phyloP scores from a whole-genome alignment of 1,139 yeast species.

The Torulaspora pretoriensis region DNA sequence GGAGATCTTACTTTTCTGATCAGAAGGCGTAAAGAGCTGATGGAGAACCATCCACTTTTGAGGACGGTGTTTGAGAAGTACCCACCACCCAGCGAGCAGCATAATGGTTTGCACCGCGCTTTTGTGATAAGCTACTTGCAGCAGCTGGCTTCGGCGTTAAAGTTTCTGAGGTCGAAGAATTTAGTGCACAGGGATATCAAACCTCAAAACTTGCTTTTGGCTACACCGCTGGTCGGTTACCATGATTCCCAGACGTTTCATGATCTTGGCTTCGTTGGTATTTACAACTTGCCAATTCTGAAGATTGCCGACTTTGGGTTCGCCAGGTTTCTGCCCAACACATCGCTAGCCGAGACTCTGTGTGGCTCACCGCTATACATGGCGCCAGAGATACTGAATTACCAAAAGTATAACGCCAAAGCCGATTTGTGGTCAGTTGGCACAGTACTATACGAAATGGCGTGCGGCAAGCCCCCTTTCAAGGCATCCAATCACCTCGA shows the following conservation, averaged over 20 bases:
- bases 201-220: constrained; percentile 83
- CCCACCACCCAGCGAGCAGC: constrained; percentile 69
- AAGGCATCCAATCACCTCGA: constrained; percentile 91
- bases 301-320: constrained; percentile 97
- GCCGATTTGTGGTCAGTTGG: constrained; percentile 99
- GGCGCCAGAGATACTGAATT: constrained; percentile 96
- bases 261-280: constrained; percentile 58
- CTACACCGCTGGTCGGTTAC: constrained; percentile 58
- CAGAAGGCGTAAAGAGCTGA: constrained; percentile 66
- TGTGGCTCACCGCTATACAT: constrained; percentile 97
- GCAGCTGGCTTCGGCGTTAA: constrained; percentile 79
- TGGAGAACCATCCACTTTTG: constrained; percentile 73
- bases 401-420: constrained; percentile 93
- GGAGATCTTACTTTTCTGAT: constrained; percentile 91
- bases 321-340: constrained; percentile 87
- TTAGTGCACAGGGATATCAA: constrained; percentile 91
- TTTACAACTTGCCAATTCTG: constrained; percentile 83
- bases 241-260: constrained; percentile 59
- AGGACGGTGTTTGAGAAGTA: constrained; percentile 71
- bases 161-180: constrained; percentile 74
- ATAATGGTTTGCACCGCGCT: constrained; percentile 74
- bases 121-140: constrained; percentile 80
- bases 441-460: constrained; percentile 91
- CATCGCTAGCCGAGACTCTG: constrained; percentile 91
- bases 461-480: constrained; percentile 92